These are phyloP conservation scores for Fusarium metavorans DNA, from an alignment of 2,329 filamentous ascomycete genomes.

Conservation along the genomic window DNA sequence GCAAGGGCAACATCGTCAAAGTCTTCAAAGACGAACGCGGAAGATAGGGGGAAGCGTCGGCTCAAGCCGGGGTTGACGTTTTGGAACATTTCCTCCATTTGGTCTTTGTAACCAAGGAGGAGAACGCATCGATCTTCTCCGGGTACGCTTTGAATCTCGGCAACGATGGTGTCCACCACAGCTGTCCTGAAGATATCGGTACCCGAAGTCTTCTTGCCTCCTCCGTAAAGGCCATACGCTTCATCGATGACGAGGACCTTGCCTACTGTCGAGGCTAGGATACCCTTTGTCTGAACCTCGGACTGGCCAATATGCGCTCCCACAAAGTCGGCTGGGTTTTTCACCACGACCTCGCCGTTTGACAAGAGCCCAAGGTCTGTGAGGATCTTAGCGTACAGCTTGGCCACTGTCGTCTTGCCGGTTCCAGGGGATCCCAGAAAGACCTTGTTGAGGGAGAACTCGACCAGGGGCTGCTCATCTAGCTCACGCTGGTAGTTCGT, in stretches of 20 bases:
- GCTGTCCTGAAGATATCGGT: conserved; percentile 66
- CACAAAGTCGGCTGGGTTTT: conserved; percentile 81
- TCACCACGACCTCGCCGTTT: conserved; percentile 77
- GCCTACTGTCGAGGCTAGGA: conserved; percentile 73
- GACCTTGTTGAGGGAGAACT: conserved; percentile 74
- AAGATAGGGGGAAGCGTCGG: conserved; percentile 73
- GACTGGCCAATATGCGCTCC: conserved; percentile 73
- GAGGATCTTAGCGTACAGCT: conserved; percentile 77
- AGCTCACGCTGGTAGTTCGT: conserved; percentile 77
- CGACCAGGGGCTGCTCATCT: conserved; percentile 66
- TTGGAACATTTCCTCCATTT: conserved; percentile 80
- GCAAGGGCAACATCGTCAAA: conserved; percentile 70
- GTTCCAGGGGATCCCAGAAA: conserved; percentile 81
- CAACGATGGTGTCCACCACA: conserved; percentile 80
- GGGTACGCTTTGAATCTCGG: conserved; percentile 76
- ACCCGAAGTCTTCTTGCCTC: conserved; percentile 47
- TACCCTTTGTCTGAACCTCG: conserved; percentile 78
- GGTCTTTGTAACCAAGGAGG: conserved; percentile 75
- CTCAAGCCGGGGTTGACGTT: conserved; percentile 78
- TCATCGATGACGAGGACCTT: conserved; percentile 87
- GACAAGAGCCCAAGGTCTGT: conserved; percentile 75
- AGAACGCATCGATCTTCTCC: conserved; percentile 81
- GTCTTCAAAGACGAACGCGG: conserved; percentile 77
- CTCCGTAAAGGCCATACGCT: conserved; percentile 74
- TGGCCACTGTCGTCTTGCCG: conserved; percentile 81